Base-by-base conservation (phyloP, 345 rosid genomes). In the Populus euphratica region DNA sequence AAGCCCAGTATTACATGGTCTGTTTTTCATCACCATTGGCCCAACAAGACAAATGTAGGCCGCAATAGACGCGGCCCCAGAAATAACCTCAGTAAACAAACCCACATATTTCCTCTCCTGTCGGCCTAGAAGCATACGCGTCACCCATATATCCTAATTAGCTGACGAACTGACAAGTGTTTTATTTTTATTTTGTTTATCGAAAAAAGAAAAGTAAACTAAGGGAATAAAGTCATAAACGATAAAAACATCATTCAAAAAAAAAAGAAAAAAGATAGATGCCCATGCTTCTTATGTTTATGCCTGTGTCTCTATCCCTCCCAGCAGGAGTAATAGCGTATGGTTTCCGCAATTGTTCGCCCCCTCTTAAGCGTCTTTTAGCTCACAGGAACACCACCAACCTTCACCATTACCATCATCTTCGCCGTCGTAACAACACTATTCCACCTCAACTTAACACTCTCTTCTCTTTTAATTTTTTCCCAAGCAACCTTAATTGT, bases 311-410 rank as follows among this genome's bases (percentile, higher is more conserved):
- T 68, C 81, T 75, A 73, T 73, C 79, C 49, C 76, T 88, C 6
- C 64, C 64, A n/a, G 14, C 64, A 11, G 64, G 64, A 31, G 81
- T 78, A 9, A 47, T 86, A 69, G 80, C 91, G 81, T 87, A 69
- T 56, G 81, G 85, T 80, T 84, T 73, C 82, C 78, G 84, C 89
- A 73, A 76, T 76, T 70, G 78, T 80, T 76, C 85, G 76, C 85
- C 87, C 18, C 84, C 73, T 67, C 72, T 85, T n/a, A 80, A 83
- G 76, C 76, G 47, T 41, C 54, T 87, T 74, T 75, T 86, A 75
- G 64, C 73, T 73, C 8, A n/a, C 50, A 11, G 9, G 54, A 49
- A 10, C 68, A 70, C 62, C 70, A 50, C 52, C 54, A 41, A 36
- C 75, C 29, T 23, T 17, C 20, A 6, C 27, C 75, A 13, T 59